Conservation (phyloP, 1,139 yeast species). For the Yamadazyma dendronema region DNA sequence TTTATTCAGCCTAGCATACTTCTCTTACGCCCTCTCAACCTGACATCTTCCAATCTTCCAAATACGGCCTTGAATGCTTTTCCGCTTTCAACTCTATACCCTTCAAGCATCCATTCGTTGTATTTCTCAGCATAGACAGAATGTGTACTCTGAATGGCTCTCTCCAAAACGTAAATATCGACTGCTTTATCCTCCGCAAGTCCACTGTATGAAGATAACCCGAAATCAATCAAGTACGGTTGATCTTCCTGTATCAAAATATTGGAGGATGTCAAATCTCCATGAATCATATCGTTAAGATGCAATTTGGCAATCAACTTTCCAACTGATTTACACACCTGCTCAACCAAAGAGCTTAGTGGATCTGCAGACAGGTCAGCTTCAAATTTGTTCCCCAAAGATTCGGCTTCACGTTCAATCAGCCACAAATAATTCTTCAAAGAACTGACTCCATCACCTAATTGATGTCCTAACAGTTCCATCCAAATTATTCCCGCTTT, state of each 20-base stretch:
- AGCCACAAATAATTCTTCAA: conserved; percentile 74
- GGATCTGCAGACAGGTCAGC: conserved; percentile 25
- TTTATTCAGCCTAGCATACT: conserved; percentile 91
- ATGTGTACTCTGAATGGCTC: conserved; percentile 90
- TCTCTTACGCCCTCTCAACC: conserved; percentile 91
- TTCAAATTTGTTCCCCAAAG: neutral
- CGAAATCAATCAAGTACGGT: conserved; percentile 86
- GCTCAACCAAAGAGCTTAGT: conserved; percentile 29
- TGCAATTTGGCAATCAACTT: conserved; percentile 70
- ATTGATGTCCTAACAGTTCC: conserved; percentile 62
- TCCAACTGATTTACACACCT: conserved; percentile 58
- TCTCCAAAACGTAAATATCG: conserved; percentile 87
- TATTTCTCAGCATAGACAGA: conserved; percentile 67
- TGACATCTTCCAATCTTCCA: conserved; percentile 73
- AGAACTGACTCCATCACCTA: conserved; percentile 56
- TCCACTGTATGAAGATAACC: conserved; percentile 75
- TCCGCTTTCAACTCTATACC: conserved; percentile 48
- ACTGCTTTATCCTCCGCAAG: conserved; percentile 93
- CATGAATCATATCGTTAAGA: conserved; percentile 78
- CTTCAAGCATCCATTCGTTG: conserved; percentile 69
- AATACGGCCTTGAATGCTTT: conserved; percentile 55
- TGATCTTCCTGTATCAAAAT: conserved; percentile 49
- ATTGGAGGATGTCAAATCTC: conserved; percentile 92
- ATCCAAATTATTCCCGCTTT: conserved; percentile 83
- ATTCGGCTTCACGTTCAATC: conserved; percentile 35